Evolutionary conservation across 2,329 filamentous ascomycete species (phyloP).

Genomic region (Zymoseptoria crescenta): DNA sequence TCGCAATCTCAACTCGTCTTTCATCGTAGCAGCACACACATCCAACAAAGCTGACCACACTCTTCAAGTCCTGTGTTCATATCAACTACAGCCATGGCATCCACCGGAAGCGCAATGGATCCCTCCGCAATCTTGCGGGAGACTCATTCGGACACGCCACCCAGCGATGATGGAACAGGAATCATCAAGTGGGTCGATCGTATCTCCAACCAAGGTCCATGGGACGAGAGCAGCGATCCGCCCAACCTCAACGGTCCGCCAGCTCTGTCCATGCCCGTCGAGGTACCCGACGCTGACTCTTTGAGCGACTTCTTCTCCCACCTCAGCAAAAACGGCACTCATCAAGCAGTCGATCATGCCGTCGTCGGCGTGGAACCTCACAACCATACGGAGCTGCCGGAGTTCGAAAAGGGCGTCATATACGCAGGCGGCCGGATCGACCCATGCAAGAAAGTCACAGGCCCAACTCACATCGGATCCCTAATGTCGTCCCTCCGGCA

Average conservation of each 20-base stretch:
- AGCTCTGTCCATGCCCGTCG: slow-evolving; percentile 32
- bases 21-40: too few relatives aligned
- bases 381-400: slow-evolving; percentile 29
- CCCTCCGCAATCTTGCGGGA: not conserved
- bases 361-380: slow-evolving; percentile 27
- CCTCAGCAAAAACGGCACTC: slow-evolving; percentile 22
- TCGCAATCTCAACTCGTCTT: too few relatives aligned
- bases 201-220: slow-evolving; percentile 29
- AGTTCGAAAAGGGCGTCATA: slow-evolving; percentile 37
- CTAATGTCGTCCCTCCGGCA: slow-evolving; percentile 43
- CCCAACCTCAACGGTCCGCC: slow-evolving; percentile 27
- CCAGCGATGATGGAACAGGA: slow-evolving; percentile 12
- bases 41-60: too few relatives aligned
- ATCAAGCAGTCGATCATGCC: slow-evolving; percentile 19
- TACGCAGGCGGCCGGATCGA: slow-evolving; percentile 49
- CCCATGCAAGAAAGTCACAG: slow-evolving; percentile 50
- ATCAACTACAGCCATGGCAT: too few relatives aligned
- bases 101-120: not conserved
- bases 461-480: slow-evolving; percentile 44
- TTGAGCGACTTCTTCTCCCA: slow-evolving; percentile 33
- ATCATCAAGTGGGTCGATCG: slow-evolving; percentile 22
- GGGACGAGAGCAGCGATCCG: slow-evolving; percentile 28
- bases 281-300: slow-evolving; percentile 27
- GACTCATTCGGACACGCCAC: slow-evolving; percentile 8
- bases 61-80: too few relatives aligned